Conservation (phyloP, 2,329 filamentous ascomycete species). For the Trichophyton simii region DNA sequence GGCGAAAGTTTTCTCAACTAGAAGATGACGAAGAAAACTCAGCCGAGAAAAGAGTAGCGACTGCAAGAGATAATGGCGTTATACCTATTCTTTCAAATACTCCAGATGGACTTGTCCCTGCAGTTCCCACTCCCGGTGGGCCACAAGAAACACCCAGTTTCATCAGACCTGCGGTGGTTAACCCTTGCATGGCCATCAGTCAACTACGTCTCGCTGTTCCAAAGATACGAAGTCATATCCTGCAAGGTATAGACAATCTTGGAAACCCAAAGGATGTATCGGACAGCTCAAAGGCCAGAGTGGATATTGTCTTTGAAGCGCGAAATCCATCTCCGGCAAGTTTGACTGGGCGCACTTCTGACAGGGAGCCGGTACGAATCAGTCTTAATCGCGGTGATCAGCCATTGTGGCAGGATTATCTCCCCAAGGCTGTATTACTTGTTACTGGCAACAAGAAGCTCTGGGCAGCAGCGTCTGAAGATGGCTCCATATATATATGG, state of each 20-base stretch:
- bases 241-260: slow-evolving; percentile 58
- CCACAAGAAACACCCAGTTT: slow-evolving; percentile 66
- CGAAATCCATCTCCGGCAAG: slow-evolving; percentile 59
- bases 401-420: slow-evolving; percentile 83
- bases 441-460: slow-evolving; percentile 82
- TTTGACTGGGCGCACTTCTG: slow-evolving; percentile 46
- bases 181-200: slow-evolving; percentile 66
- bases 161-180: slow-evolving; percentile 75
- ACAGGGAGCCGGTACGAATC: slow-evolving; percentile 72
- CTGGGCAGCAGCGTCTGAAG: slow-evolving; percentile 88
- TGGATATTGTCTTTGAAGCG: slow-evolving; percentile 73
- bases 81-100: slow-evolving; percentile 65
- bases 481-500: slow-evolving; percentile 82
- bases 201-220: slow-evolving; percentile 81
- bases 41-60: slow-evolving; percentile 46
- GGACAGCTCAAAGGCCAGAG: slow-evolving; percentile 41
- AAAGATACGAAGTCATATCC: slow-evolving; percentile 67
- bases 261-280: slow-evolving; percentile 34
- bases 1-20: slow-evolving; percentile 62
- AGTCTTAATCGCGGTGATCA: slow-evolving; percentile 69
- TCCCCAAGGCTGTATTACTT: slow-evolving; percentile 75
- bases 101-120: slow-evolving; percentile 64
- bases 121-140: slow-evolving; percentile 42
- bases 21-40: slow-evolving; percentile 62
- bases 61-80: slow-evolving; percentile 52